Evolutionary conservation across 2,329 filamentous ascomycete species (phyloP).

Genomic region (Sporothrix dimorphospora): DNA sequence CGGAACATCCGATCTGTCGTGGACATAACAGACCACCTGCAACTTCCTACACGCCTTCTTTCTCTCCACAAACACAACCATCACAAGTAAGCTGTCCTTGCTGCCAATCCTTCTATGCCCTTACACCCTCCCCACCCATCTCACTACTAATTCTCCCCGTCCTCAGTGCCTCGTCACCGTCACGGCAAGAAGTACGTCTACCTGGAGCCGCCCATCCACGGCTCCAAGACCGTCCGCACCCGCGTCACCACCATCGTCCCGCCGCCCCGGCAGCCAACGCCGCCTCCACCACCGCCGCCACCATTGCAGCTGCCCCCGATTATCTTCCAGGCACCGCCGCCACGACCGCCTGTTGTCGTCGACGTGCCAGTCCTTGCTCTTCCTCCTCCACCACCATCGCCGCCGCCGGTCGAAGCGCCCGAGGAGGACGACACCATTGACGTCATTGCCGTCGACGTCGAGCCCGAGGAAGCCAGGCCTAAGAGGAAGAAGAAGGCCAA

Average conservation of each 20-base stretch:
- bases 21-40: not conserved
- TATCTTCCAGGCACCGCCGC: conserved; percentile 26
- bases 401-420: conserved; percentile 39
- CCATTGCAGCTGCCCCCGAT: conserved; percentile 32
- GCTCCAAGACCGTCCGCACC: conserved; percentile 43
- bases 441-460: conserved; percentile 50
- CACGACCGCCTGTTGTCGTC: not conserved
- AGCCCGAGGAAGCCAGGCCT: conserved; percentile 37
- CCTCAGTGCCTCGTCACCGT: conserved; percentile 32
- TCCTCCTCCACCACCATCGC: conserved; percentile 30
- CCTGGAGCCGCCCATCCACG: conserved; percentile 45
- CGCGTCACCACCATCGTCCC: conserved; percentile 47
- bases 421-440: conserved; percentile 42
- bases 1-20: not conserved
- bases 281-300: conserved; percentile 37
- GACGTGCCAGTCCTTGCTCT: not conserved
- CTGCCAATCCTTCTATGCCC: not conserved
- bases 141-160: not conserved
- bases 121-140: not conserved
- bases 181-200: conserved; percentile 47
- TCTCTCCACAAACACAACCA: not conserved
- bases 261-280: conserved; percentile 34
- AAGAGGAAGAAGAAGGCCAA: conserved; percentile 27
- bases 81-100: not conserved
- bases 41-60: not conserved